phyloP scores from a whole-genome alignment of 306 rosid genomes.

The Corylus avellana region DNA sequence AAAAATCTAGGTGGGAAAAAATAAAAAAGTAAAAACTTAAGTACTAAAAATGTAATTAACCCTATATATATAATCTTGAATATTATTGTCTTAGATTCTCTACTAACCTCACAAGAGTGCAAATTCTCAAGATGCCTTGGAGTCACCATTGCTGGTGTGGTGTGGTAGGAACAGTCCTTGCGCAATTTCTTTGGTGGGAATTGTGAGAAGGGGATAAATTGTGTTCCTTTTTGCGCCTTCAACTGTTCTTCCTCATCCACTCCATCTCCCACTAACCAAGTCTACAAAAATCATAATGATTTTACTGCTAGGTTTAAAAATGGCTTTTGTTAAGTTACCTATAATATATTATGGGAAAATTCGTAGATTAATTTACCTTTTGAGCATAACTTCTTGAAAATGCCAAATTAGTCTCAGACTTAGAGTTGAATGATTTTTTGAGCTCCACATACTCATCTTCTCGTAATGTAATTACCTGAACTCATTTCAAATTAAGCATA shows the following conservation, averaged over 20 bases:
- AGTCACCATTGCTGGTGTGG: constrained; percentile 69
- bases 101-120: constrained; percentile 79
- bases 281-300: constrained; percentile 28
- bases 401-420: constrained; percentile 36
- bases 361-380: constrained; percentile 29
- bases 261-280: constrained; percentile 79
- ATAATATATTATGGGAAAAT: not conserved
- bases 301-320: not conserved
- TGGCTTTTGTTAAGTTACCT: too few species aligned
- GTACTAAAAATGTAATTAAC: too few species aligned
- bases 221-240: constrained; percentile 65
- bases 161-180: constrained; percentile 64
- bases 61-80: too few species aligned
- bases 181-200: constrained; percentile 67
- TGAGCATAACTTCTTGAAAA: constrained; percentile 37
- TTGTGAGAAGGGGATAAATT: constrained; percentile 72
- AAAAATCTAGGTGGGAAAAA: too few species aligned
- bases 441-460: constrained; percentile 49
- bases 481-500: not conserved
- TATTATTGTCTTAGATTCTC: not conserved
- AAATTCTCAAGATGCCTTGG: constrained; percentile 57
- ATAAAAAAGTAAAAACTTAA: too few species aligned
- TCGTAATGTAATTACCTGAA: constrained; percentile 45
- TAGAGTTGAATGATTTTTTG: constrained; percentile 27
- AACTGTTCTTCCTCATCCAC: constrained; percentile 49